These are phyloP conservation scores for Phytophthora brassicae DNA, from an alignment of 352 stramenopile genomes.

Conservation along the genomic window DNA sequence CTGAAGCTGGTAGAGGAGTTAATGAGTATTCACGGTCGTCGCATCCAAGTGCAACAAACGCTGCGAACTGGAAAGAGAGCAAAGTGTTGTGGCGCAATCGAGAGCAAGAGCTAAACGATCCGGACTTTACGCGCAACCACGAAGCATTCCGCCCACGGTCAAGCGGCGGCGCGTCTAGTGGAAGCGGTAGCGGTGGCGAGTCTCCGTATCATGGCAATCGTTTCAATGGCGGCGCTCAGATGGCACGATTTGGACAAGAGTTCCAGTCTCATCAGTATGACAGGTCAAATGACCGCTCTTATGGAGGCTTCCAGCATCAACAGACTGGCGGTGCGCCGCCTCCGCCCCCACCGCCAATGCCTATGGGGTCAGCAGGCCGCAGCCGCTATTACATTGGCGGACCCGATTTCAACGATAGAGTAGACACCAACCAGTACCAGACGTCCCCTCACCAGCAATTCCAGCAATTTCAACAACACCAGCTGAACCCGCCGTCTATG, in stretches of 20 bases:
- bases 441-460: slow-evolving; percentile 46
- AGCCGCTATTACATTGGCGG: slow-evolving; percentile 34
- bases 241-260: slow-evolving; percentile 29
- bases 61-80: slow-evolving; percentile 82
- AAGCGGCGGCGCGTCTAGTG: slow-evolving; percentile 31
- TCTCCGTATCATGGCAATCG: slow-evolving; percentile 39
- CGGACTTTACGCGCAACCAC: slow-evolving; percentile 88
- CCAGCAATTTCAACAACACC: slow-evolving; percentile 41
- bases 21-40: slow-evolving; percentile 20
- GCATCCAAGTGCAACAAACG: slow-evolving; percentile 30
- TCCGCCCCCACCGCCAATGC: slow-evolving; percentile 28
- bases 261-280: slow-evolving; percentile 34
- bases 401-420: slow-evolving; percentile 58
- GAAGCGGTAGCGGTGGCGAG: slow-evolving; percentile 32
- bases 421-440: slow-evolving; percentile 49
- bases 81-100: slow-evolving; percentile 95
- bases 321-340: slow-evolving; percentile 17
- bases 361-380: slow-evolving; percentile 30
- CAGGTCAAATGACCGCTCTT: slow-evolving; percentile 32
- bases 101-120: slow-evolving; percentile 93
- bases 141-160: slow-evolving; percentile 58
- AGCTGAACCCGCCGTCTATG: slow-evolving; percentile 38
- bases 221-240: slow-evolving; percentile 16
- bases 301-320: slow-evolving; percentile 30
- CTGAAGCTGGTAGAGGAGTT: slow-evolving; percentile 10